Evolutionary conservation across 306 rosid genomes (phyloP), one percentile per base, ranked within the genome.

Genomic region (Leucaena leucocephala): DNA sequence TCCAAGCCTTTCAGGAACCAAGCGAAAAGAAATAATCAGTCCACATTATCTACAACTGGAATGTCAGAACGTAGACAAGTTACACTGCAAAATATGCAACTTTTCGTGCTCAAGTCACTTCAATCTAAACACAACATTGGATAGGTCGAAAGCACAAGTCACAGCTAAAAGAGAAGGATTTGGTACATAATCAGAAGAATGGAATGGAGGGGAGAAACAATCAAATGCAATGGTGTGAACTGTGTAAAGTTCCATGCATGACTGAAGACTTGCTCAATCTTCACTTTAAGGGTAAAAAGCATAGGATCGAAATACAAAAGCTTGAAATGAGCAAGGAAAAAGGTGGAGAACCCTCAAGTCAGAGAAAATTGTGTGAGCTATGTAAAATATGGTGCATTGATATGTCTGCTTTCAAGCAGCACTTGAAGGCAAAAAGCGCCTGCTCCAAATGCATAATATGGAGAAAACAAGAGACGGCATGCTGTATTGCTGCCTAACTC

Each of bases 381-480:
- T 81, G 85, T 57, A 78, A 78, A 21, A 27, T 81, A 68, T 78
- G 81, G 88, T 85, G 85, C 67, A 27, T 44, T 46, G 63, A 78
- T 54, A 55, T 62, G 66, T 17, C 27, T 68, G 9, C 82, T 14
- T 78, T 78, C 45, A 38, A 75, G 45, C 78, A 78, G 50, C 83
- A 81, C 78, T 81, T 52, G 61, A 68, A 22, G 88, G 85, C 6
- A 82, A 65, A 62, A 81, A 78, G 48, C 85, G 81, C 80, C 49
- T 80, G 4, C 0, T 67, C 17, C 46, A 48, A 5, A 3, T 72
- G 46, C 80, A 72, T 73, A 17, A 34, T 15, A 12, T 72, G 72
- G 35, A 72, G 80, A 59, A 61, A 44, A 64, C 16, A 17, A 3
- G 39, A 0, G 33, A 22, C 0, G 36, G 7, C n/a, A n/a, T 49